phyloP scores from a whole-genome alignment of 805 yeast genomes.

The Hanseniaspora occidentalis region DNA sequence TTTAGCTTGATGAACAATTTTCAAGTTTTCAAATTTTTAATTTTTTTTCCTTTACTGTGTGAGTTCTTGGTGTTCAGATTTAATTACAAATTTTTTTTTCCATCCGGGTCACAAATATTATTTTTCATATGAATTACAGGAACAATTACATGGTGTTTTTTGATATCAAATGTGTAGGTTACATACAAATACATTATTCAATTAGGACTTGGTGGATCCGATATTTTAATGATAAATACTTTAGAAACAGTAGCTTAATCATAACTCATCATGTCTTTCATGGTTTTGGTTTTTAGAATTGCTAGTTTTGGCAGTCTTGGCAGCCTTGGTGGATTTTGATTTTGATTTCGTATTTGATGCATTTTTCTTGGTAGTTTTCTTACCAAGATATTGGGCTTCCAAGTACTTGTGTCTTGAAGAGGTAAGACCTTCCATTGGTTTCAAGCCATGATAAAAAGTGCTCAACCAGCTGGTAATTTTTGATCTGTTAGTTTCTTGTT shows the following conservation, averaged over 20 bases:
- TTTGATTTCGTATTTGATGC: conserved; percentile 1
- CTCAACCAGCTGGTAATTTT: conserved; percentile 16
- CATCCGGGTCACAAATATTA: too few relatives aligned
- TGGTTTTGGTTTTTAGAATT: background rate
- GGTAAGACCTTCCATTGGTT: conserved; percentile 24
- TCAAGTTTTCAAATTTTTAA: too few relatives aligned
- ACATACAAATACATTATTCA: too few relatives aligned
- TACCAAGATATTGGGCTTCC: conserved; percentile 13
- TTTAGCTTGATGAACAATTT: too few relatives aligned
- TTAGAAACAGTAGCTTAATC: background rate
- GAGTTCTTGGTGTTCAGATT: too few relatives aligned
- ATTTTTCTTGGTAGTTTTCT: conserved; percentile 6
- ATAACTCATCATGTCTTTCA: background rate
- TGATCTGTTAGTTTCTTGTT: conserved; percentile 9
- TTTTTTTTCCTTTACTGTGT: too few relatives aligned
- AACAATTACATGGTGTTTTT: too few relatives aligned
- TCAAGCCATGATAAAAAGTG: conserved; percentile 3
- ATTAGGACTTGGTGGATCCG: too few relatives aligned
- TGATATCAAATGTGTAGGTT: too few relatives aligned
- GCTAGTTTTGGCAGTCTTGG: background rate
- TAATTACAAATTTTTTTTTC: too few relatives aligned
- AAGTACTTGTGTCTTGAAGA: conserved; percentile 16
- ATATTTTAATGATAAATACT: too few relatives aligned
- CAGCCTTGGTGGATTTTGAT: background rate
- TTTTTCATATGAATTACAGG: too few relatives aligned